Evolutionary conservation across 805 yeast species (phyloP), one percentile per base, ranked within the genome.

Genomic region (Wickerhamiella lipophila): DNA sequence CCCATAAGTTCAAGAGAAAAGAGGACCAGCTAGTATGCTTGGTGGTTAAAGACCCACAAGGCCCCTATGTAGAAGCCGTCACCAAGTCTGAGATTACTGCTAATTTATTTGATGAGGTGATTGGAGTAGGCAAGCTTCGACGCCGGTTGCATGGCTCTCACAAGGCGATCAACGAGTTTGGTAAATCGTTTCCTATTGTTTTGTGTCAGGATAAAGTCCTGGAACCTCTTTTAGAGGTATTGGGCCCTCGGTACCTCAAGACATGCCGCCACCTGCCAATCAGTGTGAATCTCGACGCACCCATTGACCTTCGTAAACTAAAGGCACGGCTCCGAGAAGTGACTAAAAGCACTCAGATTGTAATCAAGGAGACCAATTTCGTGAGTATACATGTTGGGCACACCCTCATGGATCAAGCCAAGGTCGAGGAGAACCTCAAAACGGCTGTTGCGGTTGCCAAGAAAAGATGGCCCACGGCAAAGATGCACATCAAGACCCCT

Each of bases 41-140:
- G 9, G 58, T 58, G 6, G 60, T 57, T 8, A 53, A 56, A 34
- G 61, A 58, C 45, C 60, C 61, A 6, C 39, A 44, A 30, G 29
- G 25, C 4, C 29, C 40, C 2, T 26, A 44, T 6, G 53, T 46
- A 15, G 40, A 49, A 12, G 46, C 49, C 6, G 26, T 58, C 7
- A 39, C 32, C 13, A 32, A 35, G 9, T 25, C 42, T 7, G 21
- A 38, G 4, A 12, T 11, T 1, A 50, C 56, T 1, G 25, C 18
- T 11, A 34, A 30, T 6, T 49, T 58, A 21, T 58, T 58, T 25
- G 60, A 57, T 50, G 61, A 58, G 46, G 49, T 58, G 2, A 53
- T 57, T 22, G 60, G 60, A 8, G 58, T 58, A 1, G 60, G 60
- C 21, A 56, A 55, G 46, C 57, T 58, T 25, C 38, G 61, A 11